Base-by-base conservation (phyloP, 2,329 filamentous ascomycete genomes). In the Cladophialophora immunda region DNA sequence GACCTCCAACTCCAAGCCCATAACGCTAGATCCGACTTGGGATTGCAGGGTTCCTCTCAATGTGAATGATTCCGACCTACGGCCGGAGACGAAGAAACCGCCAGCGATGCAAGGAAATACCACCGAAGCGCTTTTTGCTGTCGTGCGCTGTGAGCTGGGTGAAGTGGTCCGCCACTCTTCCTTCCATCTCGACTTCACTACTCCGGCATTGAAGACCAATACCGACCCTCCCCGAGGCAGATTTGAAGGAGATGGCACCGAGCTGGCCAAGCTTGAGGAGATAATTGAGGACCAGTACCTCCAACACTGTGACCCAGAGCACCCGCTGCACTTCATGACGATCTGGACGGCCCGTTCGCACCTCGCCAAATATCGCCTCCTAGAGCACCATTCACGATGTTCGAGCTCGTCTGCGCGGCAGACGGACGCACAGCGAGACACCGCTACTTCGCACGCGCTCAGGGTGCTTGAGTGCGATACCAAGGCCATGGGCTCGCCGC, bases 341-440 rank as follows among this genome's bases (percentile, higher is more conserved):
- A 76, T 83, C 13, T 85, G 81, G 82, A 77, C 72, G 57, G 74
- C 78, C 9, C 78, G 85, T 11, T 75, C 70, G 0, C 76, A 79
- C 4, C 64, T 90, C 2, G 82, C 86, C 0, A 86, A 82, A 71
- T 75, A 68, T 54, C 81, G 78, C 1, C 80, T 90, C 0, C 64
- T 88, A 58, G 82, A 87, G 57, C 76, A 84, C 64, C 82, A 84
- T 64, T 77, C 79, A 0, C 76, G 27, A 53, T 71, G 73, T 29
- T 68, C 74, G 0, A 70, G 68, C 1, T 64, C 73, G 0, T 58
- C 71, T 0, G 54, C 53, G 3, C 64, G 70, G 0, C 74, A 75
- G 29, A 76, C 75, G 0, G 77, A 79, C 0, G 58, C 62, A 1
- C 71, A 76, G 61, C 75, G 75, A 8, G 74, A 80, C 52, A 59